Base-by-base conservation (phyloP, 2,329 filamentous ascomycete species). In the Cytospora mali region DNA sequence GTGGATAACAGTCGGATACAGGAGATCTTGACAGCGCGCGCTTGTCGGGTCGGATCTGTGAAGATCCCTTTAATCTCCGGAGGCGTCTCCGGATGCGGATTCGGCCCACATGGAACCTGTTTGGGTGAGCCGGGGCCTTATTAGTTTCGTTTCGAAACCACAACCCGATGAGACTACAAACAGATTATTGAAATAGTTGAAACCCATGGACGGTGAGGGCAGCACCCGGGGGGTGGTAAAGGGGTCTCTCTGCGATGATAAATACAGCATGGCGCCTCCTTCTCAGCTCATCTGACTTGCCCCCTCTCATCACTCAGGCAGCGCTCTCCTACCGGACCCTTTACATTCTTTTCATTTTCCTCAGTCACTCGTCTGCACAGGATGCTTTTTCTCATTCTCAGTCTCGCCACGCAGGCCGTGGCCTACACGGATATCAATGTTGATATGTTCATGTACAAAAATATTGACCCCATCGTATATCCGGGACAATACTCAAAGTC, bases 391-490 rank as follows among this genome's bases (percentile, higher is more conserved):
- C n/a, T 46, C n/a, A 11, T 60, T 54, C 58, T 60, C 27, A 31
- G 49, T 39, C 58, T 51, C 50, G 58, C 58, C 58, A 33, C 58
- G 16, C 27, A 48, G 14, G 58, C 50, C 16, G 58, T 39, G 31
- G 70, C 70, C 28, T 72, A 71, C 64, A 72, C 70, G 50, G 56
- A 66, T 33, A 65, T 69, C 63, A 66, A 64, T 58, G 63, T 66
- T 16, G 64, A 64, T 29, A 29, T 49, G 16, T 72, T 75, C 50
- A 72, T 75, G 69, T 66, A 70, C 63, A 75, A 75, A 67, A 75
- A 74, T 61, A 71, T 75, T 21, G 71, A 75, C 29, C 72, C 72
- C 2, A 74, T 75, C 27, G 68, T 73, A 25, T 73, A 70, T 57
- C 73, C 73, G 0, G 71, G 73, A 11, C 55, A 69, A 61, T 70